Evolutionary conservation across 2,329 filamentous ascomycete species (phyloP).

Genomic region (Alternaria brassicicola): DNA sequence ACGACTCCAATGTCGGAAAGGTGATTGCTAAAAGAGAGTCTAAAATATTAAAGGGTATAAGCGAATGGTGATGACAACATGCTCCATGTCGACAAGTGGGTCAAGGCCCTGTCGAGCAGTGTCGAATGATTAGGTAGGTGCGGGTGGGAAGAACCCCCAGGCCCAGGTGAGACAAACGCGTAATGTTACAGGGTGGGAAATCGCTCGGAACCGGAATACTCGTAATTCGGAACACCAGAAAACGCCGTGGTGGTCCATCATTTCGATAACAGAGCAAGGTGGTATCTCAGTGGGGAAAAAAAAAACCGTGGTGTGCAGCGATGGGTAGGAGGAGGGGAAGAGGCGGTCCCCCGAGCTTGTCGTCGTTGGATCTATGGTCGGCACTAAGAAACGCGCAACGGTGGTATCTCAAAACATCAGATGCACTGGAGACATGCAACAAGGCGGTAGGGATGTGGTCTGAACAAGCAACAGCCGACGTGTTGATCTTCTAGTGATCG

Average conservation of each 20-base stretch:
- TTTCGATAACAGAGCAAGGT: constrained; percentile 12
- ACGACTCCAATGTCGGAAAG: constrained; percentile 12
- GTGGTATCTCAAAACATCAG: constrained; percentile 46
- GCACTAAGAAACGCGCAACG: constrained; percentile 39
- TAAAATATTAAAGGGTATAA: constrained; percentile 48
- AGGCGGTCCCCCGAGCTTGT: constrained; percentile 39
- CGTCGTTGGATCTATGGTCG: constrained; percentile 33
- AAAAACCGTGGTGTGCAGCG: constrained; percentile 32
- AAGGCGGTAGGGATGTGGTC: constrained; percentile 6
- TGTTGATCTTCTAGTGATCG: constrained; percentile 35
- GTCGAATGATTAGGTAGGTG: constrained; percentile 17
- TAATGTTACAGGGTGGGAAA: constrained; percentile 42
- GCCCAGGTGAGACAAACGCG: constrained; percentile 13
- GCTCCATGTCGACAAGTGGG: constrained; percentile 30
- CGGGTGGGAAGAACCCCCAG: constrained; percentile 12
- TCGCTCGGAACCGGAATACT: constrained; percentile 37
- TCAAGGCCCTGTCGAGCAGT: constrained; percentile 24
- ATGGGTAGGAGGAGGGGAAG: constrained; percentile 38
- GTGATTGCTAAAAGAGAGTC: constrained; percentile 43
- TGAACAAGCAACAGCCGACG: constrained; percentile 9
- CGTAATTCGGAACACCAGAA: constrained; percentile 30
- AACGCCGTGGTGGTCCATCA: constrained; percentile 26
- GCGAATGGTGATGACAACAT: constrained; percentile 41
- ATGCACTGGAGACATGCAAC: constrained; percentile 10
- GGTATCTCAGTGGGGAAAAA: constrained; percentile 37